Conservation (phyloP, 2,329 filamentous ascomycete species). For the Tolypocladium amazonense region DNA sequence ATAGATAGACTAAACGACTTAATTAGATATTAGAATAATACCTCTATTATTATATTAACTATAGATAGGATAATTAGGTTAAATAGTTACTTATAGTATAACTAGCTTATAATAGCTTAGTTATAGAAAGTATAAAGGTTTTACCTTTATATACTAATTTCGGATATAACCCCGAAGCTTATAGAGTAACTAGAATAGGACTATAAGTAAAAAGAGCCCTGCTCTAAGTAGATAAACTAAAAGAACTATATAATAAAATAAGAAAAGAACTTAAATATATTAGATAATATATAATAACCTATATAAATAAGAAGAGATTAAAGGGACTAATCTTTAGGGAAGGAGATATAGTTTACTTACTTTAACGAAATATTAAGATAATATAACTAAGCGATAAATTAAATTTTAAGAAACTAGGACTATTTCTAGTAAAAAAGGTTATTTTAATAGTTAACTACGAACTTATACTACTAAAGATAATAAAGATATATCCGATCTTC, state of each 20-base stretch:
- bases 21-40: background rate
- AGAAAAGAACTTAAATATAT: background rate
- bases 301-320: background rate
- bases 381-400: conserved; percentile 1
- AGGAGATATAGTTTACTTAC: conserved; percentile 4
- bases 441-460: background rate
- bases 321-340: conserved; percentile 2
- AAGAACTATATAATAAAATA: background rate
- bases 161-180: too few species aligned
- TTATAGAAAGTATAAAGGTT: too few species aligned
- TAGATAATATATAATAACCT: background rate
- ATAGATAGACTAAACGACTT: background rate
- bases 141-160: too few species aligned
- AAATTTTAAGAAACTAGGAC: background rate
- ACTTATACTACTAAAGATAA: background rate
- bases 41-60: too few species aligned
- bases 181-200: too few species aligned
- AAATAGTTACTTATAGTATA: too few species aligned
- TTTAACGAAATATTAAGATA: conserved; percentile 3
- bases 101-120: too few species aligned
- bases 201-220: too few species aligned
- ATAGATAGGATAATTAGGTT: too few species aligned
- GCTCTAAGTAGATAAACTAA: too few species aligned
- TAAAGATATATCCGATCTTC: background rate
- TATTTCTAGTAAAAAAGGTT: background rate